Evolutionary conservation across 2,329 filamentous ascomycete species (phyloP), one percentile per base, ranked within the genome.

Genomic region (Fusarium concolor): DNA sequence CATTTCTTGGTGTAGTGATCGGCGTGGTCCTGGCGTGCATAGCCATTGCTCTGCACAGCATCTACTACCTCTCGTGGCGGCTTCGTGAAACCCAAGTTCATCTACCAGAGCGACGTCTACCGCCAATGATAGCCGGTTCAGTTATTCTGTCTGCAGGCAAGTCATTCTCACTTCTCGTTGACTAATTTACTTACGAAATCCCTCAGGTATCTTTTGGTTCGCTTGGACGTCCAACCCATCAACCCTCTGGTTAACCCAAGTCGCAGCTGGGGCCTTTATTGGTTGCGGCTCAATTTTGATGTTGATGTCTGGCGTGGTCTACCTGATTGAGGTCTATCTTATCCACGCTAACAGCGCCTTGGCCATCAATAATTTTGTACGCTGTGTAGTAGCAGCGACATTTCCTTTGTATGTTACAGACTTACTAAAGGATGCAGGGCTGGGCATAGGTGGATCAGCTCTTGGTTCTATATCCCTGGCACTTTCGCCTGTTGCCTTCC

Each of bases 121-220:
- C 46, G 33, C 46, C 46, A 10, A 50, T 50, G 46, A 41, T 50
- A 17, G 33, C 22, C 33, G 46, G 46, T 6, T 50, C 33, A 5
- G 6, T 17, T 10, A n/a, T 50, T 5, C 0, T 50, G 1, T 50
- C 33, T 1, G 33, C 22, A 20, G 46, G 46, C 39, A 41, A 2
- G 15, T 10, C 15, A 28, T 3, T 3, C 6, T 9, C 6, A 2
- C n/a, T 10, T 20, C 1, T 17, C 0, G 10, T 4, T 10, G 26
- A 12, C 10, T 2, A 4, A 0, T 1, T 0, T 1, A 26, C 46
- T 50, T 6, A 50, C 22, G 17, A 9, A 2, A 20, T 41, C 0
- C 6, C 17, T n/a, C 1, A 50, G 46, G 46, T 3, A 50, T 41
- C 4, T 50, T 50, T 6, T 50, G 47, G 47, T 42, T 51, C 1